Conservation (phyloP, 345 rosid genomes). For the Populus davidiana region DNA sequence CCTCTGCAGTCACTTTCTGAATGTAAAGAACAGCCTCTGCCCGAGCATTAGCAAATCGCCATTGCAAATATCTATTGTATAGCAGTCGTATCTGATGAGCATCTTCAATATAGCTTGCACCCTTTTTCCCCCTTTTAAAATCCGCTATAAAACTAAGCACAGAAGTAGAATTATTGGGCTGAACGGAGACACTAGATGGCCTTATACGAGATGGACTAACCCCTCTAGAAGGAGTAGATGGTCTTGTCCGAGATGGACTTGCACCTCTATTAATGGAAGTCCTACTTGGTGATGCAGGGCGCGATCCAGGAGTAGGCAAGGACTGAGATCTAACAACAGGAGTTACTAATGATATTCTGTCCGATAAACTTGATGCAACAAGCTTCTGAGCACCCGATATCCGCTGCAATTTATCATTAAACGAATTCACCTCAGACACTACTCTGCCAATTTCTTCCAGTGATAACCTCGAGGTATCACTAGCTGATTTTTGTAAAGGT, state of each 20-base stretch:
- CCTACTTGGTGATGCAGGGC: slow-evolving; percentile 73
- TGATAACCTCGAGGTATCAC: slow-evolving; percentile 47
- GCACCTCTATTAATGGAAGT: slow-evolving; percentile 44
- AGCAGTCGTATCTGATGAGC: slow-evolving; percentile 85
- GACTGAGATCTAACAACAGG: slow-evolving; percentile 57
- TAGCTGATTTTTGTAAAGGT: slow-evolving; percentile 54
- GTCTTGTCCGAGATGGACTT: slow-evolving; percentile 59
- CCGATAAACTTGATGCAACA: slow-evolving; percentile 44
- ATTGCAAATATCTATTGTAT: slow-evolving; percentile 78
- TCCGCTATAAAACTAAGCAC: slow-evolving; percentile 90
- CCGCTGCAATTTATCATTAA: slow-evolving; percentile 41
- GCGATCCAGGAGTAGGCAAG: slow-evolving; percentile 42
- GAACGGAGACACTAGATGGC: slow-evolving; percentile 47
- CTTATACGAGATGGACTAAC: slow-evolving; percentile 78
- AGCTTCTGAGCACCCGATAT: slow-evolving; percentile 43
- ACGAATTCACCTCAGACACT: slow-evolving; percentile 42
- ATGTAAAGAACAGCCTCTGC: slow-evolving; percentile 63
- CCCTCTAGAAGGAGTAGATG: slow-evolving; percentile 72
- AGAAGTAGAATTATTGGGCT: slow-evolving; percentile 56
- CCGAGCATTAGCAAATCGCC: slow-evolving; percentile 83
- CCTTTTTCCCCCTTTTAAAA: slow-evolving; percentile 71
- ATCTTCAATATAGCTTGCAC: slow-evolving; percentile 67
- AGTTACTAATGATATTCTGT: slow-evolving; percentile 41
- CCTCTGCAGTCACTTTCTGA: slow-evolving; percentile 80
- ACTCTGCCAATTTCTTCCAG: slow-evolving; percentile 40